phyloP scores from a whole-genome alignment of 257 asterid species.

The Fraxinus quadrangulata region DNA sequence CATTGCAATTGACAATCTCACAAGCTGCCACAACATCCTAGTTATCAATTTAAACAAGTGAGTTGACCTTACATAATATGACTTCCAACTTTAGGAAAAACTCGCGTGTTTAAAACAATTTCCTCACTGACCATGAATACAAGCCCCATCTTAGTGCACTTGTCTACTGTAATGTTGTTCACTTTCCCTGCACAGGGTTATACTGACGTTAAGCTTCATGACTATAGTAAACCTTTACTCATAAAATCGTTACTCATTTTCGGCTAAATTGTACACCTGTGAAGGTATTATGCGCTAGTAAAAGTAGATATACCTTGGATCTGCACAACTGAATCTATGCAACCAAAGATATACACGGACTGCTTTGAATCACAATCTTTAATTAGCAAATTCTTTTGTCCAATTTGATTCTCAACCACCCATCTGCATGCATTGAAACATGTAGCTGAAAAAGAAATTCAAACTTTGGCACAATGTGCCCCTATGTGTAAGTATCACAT shows the following conservation, averaged over 20 bases:
- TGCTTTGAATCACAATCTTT: conserved; percentile 93
- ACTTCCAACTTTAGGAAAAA: too few relatives aligned
- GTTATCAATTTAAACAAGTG: conserved; percentile 27
- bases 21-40: conserved; percentile 99
- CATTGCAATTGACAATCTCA: conserved; percentile 88
- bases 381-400: conserved; percentile 74
- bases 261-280: conserved; percentile 1
- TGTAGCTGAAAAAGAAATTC: conserved; percentile 13
- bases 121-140: conserved; percentile 74
- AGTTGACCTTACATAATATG: too few relatives aligned
- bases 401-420: conserved; percentile 97
- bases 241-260: conserved; percentile 4
- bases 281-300: background rate
- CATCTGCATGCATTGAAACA: conserved; percentile 58
- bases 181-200: conserved; percentile 71
- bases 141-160: conserved; percentile 95
- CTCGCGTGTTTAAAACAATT: background rate
- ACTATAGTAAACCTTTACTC: background rate
- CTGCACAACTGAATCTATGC: conserved; percentile 89
- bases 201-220: background rate
- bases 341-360: conserved; percentile 87
- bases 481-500: conserved; percentile 10
- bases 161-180: conserved; percentile 94
- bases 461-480: conserved; percentile 19
- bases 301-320: conserved; percentile 62